Conservation (phyloP, 2,329 filamentous ascomycete species). For the Calonectria pauciramosa region DNA sequence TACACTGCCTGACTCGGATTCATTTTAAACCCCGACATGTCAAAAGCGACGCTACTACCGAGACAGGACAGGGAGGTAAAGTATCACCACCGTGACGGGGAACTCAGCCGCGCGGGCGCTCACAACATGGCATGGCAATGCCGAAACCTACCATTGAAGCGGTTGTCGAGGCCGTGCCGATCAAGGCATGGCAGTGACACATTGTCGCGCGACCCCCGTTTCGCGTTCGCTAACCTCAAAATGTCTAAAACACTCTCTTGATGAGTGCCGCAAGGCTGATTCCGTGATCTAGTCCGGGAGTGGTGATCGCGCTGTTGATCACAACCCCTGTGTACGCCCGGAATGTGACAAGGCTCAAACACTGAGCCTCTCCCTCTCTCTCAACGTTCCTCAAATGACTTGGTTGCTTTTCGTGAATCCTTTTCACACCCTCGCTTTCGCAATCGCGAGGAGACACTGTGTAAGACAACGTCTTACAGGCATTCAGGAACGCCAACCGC, state of each 20-base stretch:
- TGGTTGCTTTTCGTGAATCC: slow-evolving; percentile 6
- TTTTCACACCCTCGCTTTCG: neutral
- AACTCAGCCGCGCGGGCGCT: slow-evolving; percentile 7
- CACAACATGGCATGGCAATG: neutral
- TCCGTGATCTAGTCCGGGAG: slow-evolving; percentile 12
- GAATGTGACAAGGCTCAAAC: slow-evolving; percentile 14
- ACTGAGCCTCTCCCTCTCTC: slow-evolving; percentile 2
- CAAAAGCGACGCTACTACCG: neutral
- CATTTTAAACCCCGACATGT: neutral
- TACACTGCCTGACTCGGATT: neutral
- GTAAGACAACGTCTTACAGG: slow-evolving; percentile 12
- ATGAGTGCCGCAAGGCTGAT: slow-evolving; percentile 18
- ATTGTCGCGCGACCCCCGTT: neutral
- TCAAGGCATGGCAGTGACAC: slow-evolving; percentile 22
- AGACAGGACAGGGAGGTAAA: slow-evolving; percentile 5
- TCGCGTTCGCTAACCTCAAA: slow-evolving; percentile 1
- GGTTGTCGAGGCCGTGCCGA: slow-evolving; percentile 1
- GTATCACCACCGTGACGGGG: neutral
- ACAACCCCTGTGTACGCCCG: neutral
- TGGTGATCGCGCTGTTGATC: slow-evolving; percentile 20
- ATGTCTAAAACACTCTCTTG: slow-evolving; percentile 12
- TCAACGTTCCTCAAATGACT: neutral
- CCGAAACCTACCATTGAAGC: neutral
- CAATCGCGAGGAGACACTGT: neutral
- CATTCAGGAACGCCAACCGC: neutral